A percentile compares a stretch with the other conserved stretches of the same genome.
Evolutionary conservation across 495 filamentous ascomycete genomes (phyloP).

Genomic region (Jackrogersella minutella): DNA sequence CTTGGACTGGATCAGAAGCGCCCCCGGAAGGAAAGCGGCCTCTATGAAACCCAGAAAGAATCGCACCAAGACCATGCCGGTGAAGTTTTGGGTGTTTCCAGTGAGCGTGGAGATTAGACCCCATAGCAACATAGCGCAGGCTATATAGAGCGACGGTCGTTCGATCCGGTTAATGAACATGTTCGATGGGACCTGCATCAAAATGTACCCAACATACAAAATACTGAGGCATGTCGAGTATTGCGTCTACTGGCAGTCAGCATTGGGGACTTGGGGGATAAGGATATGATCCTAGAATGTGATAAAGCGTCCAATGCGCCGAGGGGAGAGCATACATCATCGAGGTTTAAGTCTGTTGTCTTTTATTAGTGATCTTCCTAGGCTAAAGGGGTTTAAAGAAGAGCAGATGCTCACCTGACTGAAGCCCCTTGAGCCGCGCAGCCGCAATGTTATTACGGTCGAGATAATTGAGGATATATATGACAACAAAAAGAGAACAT

Average conservation of each 20-base stretch:
- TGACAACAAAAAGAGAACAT: constrained; percentile 54
- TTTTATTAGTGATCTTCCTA: constrained; percentile 10
- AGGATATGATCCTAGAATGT: no score
- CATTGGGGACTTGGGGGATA: background rate
- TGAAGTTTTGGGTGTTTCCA: constrained; percentile 65
- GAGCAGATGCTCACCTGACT: constrained; percentile 44
- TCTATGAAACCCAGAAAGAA: constrained; percentile 74
- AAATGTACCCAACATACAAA: constrained; percentile 62
- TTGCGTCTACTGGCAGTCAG: constrained; percentile 40
- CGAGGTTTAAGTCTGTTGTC: constrained; percentile 39
- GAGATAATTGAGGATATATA: constrained; percentile 82
- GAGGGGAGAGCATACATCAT: constrained; percentile 31
- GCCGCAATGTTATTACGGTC: constrained; percentile 67
- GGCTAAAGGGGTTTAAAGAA: background rate
- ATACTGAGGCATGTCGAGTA: constrained; percentile 54
- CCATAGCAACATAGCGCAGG: constrained; percentile 70
- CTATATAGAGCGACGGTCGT: constrained; percentile 55
- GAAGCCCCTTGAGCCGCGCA: constrained; percentile 57
- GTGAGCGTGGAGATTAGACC: constrained; percentile 71
- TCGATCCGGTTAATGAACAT: constrained; percentile 52
- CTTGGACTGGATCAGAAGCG: constrained; percentile 59
- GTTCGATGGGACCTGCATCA: constrained; percentile 59
- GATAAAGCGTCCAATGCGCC: background rate
- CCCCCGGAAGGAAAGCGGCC: constrained; percentile 56
- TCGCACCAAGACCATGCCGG: constrained; percentile 66